phyloP scores from a whole-genome alignment of 331 rosid genomes.

The Telfairia occidentalis region DNA sequence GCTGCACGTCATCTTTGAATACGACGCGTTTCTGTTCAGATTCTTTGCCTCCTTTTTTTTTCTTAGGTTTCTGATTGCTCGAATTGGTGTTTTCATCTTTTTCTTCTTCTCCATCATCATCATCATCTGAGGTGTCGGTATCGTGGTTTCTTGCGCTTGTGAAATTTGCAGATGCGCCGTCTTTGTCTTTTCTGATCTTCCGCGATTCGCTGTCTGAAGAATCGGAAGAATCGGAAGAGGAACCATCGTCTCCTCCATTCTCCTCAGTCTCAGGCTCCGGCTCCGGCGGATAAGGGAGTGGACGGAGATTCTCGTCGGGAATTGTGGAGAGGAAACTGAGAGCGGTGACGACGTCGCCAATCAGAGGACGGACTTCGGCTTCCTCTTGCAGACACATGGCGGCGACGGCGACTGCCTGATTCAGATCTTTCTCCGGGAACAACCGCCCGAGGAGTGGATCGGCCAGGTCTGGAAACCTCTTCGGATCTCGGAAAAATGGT shows the following conservation, averaged over 20 bases:
- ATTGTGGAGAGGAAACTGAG: constrained; percentile 54
- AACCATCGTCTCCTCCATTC: neutral
- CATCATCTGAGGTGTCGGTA: neutral
- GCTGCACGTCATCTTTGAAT: neutral
- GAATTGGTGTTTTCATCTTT: neutral
- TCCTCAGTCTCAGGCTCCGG: neutral
- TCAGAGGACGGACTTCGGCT: constrained; percentile 70
- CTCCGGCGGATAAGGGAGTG: constrained; percentile 14
- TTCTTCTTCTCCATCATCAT: neutral
- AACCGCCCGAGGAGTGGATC: constrained; percentile 43
- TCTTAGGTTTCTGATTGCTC: too few relatives aligned
- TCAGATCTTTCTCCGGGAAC: constrained; percentile 70
- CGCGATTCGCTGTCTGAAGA: constrained; percentile 4
- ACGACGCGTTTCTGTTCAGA: neutral
- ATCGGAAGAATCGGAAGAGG: constrained; percentile 3
- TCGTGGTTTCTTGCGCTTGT: constrained; percentile 9
- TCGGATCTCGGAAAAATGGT: constrained; percentile 61
- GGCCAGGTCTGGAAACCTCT: constrained; percentile 59
- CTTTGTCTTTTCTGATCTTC: neutral
- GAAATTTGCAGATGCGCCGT: neutral
- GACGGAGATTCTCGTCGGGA: constrained; percentile 20
- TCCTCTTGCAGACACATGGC: constrained; percentile 97
- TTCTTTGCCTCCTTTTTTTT: neutral
- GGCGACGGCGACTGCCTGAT: constrained; percentile 82
- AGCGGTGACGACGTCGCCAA: constrained; percentile 70